Base-by-base conservation (phyloP, 192 early-diverging fungal genomes). In the Coemansia sp. region DNA sequence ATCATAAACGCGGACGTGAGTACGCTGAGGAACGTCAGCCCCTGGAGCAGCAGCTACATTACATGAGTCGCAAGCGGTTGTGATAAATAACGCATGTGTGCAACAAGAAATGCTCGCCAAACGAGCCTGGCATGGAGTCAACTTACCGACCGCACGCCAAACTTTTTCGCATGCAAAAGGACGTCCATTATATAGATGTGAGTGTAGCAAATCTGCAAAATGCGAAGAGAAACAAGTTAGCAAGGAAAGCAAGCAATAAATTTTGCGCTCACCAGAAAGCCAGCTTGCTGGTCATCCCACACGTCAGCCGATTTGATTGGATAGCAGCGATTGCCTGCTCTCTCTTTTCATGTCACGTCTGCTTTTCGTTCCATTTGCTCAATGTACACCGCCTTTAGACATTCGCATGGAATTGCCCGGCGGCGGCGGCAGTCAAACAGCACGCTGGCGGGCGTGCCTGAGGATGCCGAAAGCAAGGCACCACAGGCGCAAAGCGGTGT, bases 1-100 rank as follows among this genome's bases (percentile, higher is more conserved):
- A 95, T 89, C 90, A 95, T 95, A 66, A 99, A 85, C 58, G 94
- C 97, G 44, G 92, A 92, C 18, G 92, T 85, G 46, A 93, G 76
- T 58, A 97, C 91, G 81, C 94, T 88, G 60, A 92, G 64, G 40
- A 99, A 87, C 73, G 92, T 95, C 52, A 99, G 84, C 16, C 85
- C 71, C 76, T 97, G 94, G 23, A 81, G 56, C n/a, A 83, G 64
- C 50, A 81, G 33, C 80, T 77, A 71, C 58, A 67, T 18, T 14
- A 18, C 23, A 32, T 21, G 49, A 21, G 9, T 33, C 18, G 24
- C 38, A 19, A 54, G 24, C 21, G 18, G 19, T 24, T 3, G 33
- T 14, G 16, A 38, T 38, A 16, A 38, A 38, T 38, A 38, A 8
- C 35, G 35, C 35, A 0, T 38, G 35, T n/a, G n/a, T n/a, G n/a